Base-by-base conservation (phyloP, 306 rosid species). In the Ceratonia siliqua region DNA sequence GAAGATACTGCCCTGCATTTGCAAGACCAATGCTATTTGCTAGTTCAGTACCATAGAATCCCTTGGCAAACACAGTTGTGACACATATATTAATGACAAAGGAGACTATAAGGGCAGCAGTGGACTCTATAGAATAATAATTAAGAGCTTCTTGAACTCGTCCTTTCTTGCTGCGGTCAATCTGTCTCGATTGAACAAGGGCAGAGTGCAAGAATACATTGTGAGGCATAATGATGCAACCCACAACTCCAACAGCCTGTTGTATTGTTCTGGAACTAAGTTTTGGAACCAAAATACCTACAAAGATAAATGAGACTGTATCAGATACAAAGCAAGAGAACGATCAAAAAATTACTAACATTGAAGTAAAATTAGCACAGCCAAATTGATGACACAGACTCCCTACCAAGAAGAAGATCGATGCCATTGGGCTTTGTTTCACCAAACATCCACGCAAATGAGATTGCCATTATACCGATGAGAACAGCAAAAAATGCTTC, bases 391-490 rank as follows among this genome's bases (percentile, higher is more conserved):
- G 62, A 38, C 53, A 36, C 61, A 48, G 73, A 56, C 18, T 39
- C 32, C 72, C 82, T 68, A 94, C 97, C 99, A 22, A 90, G 64
- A 67, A 94, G 84, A 78, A 94, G 88, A 67, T 94, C 97, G 67
- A 62, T 65, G 73, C 96, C 97, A 69, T 76, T 82, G 2, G 99
- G 99, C 87, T 83, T 87, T 21, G 99, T 78, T 77, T 94, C 92
- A 7, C 99, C 96, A 81, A 94, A 94, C 97, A 94, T 92, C 96
- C 97, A 92, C 0, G 96, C 99, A 33, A 94, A 94, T 6, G 97
- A 32, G 25, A 94, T 8, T 1, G 96, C 96, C 99, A 94, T 94
- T 25, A 86, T 53, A 3, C 86, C 99, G 78, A 94, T 94, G 14
- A 94, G 96, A 66, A 92, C 80, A 13, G 96, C 99, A 53, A 94